Percentiles rank a stretch among this genome's conserved stretches.
Evolutionary conservation across 176 grass and related monocot species (phyloP).

Genomic region (Aegilops speltoides): DNA sequence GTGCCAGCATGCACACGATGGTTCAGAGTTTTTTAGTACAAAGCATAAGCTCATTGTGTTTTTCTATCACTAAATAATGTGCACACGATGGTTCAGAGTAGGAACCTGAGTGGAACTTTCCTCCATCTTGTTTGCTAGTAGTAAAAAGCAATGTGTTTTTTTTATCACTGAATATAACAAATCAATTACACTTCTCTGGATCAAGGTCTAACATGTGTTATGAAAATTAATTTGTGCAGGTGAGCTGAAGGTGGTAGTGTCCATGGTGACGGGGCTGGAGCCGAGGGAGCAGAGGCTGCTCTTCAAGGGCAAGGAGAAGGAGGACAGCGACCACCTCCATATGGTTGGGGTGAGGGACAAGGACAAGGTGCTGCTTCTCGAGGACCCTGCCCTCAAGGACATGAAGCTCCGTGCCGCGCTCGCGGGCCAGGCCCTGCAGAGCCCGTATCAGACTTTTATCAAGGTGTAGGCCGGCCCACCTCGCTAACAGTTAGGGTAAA

Average conservation of each 20-base stretch:
- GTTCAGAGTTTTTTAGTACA: background rate
- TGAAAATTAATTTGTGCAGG: conserved; percentile 32
- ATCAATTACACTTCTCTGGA: background rate
- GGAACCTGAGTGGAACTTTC: conserved; percentile 33
- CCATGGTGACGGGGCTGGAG: conserved; percentile 70
- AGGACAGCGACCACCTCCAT: conserved; percentile 79
- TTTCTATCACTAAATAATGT: background rate
- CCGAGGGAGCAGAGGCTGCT: conserved; percentile 83
- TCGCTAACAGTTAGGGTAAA: conserved; percentile 14
- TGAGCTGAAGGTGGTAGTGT: conserved; percentile 67
- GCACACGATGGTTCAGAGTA: background rate
- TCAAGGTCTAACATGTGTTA: background rate
- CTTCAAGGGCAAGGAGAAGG: conserved; percentile 92
- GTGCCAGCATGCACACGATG: conserved; percentile 3
- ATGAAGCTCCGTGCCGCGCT: conserved; percentile 48
- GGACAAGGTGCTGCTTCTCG: conserved; percentile 84
- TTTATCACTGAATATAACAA: background rate
- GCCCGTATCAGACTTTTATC: conserved; percentile 20
- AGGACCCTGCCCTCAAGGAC: conserved; percentile 84
- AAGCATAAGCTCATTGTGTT: too few species aligned
- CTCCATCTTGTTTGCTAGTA: background rate
- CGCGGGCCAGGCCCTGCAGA: background rate
- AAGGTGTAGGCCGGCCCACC: background rate
- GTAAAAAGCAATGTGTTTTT: too few species aligned
- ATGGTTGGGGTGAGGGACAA: conserved; percentile 89